A percentile compares a stretch with the other conserved stretches of the same genome.
phyloP scores from a whole-genome alignment of 2,329 filamentous ascomycete species.

The Thielaviopsis musarum region DNA sequence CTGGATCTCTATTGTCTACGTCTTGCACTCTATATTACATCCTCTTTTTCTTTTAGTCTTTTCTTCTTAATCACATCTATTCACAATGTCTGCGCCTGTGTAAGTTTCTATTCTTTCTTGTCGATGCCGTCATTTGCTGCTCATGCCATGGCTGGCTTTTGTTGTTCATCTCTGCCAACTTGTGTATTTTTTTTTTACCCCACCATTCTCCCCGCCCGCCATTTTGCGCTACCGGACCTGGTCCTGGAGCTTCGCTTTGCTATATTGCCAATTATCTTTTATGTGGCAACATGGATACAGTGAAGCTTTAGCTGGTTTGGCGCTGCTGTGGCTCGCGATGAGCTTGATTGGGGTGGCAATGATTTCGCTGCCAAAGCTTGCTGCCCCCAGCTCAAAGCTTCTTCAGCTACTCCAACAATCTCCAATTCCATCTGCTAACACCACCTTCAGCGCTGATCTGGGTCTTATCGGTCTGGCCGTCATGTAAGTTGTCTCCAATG shows the following conservation, averaged over 20 bases:
- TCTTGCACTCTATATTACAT: neutral
- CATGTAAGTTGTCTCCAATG: constrained; percentile 40
- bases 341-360: constrained; percentile 19
- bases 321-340: no score
- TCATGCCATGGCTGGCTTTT: neutral
- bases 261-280: neutral
- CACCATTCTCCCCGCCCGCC: constrained; percentile 25
- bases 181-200: constrained; percentile 5
- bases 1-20: constrained; percentile 1
- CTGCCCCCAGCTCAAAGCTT: constrained; percentile 25
- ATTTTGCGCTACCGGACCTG: neutral
- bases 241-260: neutral
- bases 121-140: neutral
- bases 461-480: constrained; percentile 86
- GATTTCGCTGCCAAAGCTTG: neutral
- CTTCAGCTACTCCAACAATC: constrained; percentile 13
- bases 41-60: neutral
- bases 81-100: constrained; percentile 50
- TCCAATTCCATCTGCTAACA: constrained; percentile 34
- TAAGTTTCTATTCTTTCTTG: constrained; percentile 30
- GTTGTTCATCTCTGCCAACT: neutral
- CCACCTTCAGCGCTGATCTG: constrained; percentile 57
- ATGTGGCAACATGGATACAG: neutral
- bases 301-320: neutral
- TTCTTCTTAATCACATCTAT: constrained; percentile 7